Base-by-base conservation (phyloP, 306 rosid species). In the Ziziphus jujuba region DNA sequence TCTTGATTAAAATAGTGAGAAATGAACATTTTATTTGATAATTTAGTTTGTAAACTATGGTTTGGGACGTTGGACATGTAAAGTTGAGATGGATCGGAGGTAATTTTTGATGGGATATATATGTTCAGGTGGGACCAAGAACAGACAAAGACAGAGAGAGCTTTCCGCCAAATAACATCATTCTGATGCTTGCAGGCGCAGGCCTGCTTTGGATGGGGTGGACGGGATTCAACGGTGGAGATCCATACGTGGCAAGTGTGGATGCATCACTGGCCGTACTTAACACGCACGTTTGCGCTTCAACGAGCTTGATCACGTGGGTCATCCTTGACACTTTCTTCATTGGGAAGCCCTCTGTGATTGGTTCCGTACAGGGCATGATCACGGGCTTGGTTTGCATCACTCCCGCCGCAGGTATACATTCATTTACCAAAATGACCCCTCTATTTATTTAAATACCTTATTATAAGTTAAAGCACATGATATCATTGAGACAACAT, bases 121-220 rank as follows among this genome's bases (percentile, higher is more conserved):
- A 40, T 12, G 17, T 11, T 51, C 33, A 65, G 13, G 21, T 61
- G 56, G 73, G 73, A 9, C 73, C 73, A 24, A 57, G 73, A 13
- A 14, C 56, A 6, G 52, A 31, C 19, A 69, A 69, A 28, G 73
- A 58, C 54, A 58, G 65, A 45, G 73, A 69, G 40, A 57, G 57
- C 4, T 69, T 33, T 47, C 21, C 66, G 9, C 64, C 84, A 54
- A 84, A 81, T 80, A 81, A 81, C 72, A 66, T 81, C 69, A 59
- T 84, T 9, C 12, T 81, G 71, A 53, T 60, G 72, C 62, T 84
- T 12, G 84, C 84, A 9, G 89, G 82, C 51, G 86, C 82, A 7
- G 86, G 89, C 33, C 71, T 84, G 69, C 55, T 84, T 21, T 84
- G 89, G 89, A 84, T 84, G 86, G 89, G 89, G 5, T 84, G 89